Conservation (phyloP, 2,329 filamentous ascomycete genomes). For the Teratosphaeria epicoccoides region DNA sequence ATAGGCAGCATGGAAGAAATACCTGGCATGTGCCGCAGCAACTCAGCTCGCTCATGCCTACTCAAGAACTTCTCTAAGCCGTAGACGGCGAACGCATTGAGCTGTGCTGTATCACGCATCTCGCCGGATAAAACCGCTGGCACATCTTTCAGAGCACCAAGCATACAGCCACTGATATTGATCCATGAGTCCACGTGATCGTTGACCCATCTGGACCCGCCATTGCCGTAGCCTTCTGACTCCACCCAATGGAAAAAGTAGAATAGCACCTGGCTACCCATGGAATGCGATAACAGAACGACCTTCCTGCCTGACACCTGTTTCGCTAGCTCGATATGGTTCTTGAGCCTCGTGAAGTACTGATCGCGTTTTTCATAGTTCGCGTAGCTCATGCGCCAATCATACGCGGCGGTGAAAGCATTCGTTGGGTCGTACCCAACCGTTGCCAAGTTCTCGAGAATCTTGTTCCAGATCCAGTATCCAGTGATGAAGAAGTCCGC, state of each 20-base stretch:
- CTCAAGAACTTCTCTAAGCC: conserved; percentile 92
- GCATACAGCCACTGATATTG: conserved; percentile 96
- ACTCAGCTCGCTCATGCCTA: conserved; percentile 78
- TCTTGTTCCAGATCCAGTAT: conserved; percentile 99
- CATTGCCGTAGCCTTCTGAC: conserved; percentile 62
- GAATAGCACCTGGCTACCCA: conserved; percentile 92
- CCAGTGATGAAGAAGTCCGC: conserved; percentile 84
- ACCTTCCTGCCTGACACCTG: conserved; percentile 66
- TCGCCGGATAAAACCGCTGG: conserved; percentile 88
- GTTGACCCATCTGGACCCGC: conserved; percentile 83
- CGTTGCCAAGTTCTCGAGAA: conserved; percentile 89
- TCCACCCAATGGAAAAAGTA: conserved; percentile 80
- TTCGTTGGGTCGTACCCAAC: conserved; percentile 89
- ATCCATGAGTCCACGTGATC: conserved; percentile 88
- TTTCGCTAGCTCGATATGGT: conserved; percentile 76
- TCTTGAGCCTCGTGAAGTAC: conserved; percentile 86
- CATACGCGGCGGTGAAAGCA: conserved; percentile 61
- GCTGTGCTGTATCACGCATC: conserved; percentile 95
- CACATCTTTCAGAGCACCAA: conserved; percentile 83
- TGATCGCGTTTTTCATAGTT: conserved; percentile 86
- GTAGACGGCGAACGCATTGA: conserved; percentile 94
- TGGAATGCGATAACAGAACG: conserved; percentile 84
- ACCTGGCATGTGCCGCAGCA: conserved; percentile 94
- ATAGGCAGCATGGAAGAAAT: conserved; percentile 95
- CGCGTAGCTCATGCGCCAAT: conserved; percentile 84